Base-by-base conservation (phyloP, 495 filamentous ascomycete genomes). In the Penicillium taxi region DNA sequence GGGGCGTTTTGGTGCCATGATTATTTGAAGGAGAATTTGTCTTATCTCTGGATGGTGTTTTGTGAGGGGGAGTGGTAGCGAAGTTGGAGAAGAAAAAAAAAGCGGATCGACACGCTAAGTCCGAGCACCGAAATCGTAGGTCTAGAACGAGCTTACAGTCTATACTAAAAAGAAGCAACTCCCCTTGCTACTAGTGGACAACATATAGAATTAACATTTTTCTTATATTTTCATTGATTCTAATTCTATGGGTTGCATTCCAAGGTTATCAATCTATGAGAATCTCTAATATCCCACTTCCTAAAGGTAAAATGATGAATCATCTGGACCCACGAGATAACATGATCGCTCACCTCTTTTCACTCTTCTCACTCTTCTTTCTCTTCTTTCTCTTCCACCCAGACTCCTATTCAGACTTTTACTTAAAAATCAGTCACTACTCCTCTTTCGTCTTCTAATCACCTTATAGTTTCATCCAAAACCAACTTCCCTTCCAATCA, bases 1-100 rank as follows among this genome's bases (percentile, higher is more conserved):
- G 17, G 75, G 41, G 37, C 81, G 61, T 59, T 84, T 88, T 23
- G 74, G 54, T 13, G 74, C 65, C 84, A 88, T 89, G 12, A 21
- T 64, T 14, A 18, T 42, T 19, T 32, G 18, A 21, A 13, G 11
- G 7, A 5, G 15, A 16, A 23, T 12, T 28, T 1, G 26, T 23
- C 9, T 26, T 12, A 17, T 32, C 17, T 9, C 9, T 7, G 9
- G 9, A n/a, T 20, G 16, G n/a, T 29, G 7, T 29, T 26, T 15
- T 24, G 12, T 26, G 15, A 16, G 11, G 26, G 13, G 14, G 26
- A 29, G 19, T 18, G 20, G 16, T n/a, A 21, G 30, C 9, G 29
- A 16, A 17, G 32, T 35, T 37, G 28, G 30, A 41, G 39, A 39
- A 42, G 26, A 32, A 52, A 48, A 54, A 52, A 48, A 52, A 48